Percentiles rank a stretch among this genome's conserved stretches.
Evolutionary conservation across 2,329 filamentous ascomycete species (phyloP).

Genomic region (Fusarium acutatum): DNA sequence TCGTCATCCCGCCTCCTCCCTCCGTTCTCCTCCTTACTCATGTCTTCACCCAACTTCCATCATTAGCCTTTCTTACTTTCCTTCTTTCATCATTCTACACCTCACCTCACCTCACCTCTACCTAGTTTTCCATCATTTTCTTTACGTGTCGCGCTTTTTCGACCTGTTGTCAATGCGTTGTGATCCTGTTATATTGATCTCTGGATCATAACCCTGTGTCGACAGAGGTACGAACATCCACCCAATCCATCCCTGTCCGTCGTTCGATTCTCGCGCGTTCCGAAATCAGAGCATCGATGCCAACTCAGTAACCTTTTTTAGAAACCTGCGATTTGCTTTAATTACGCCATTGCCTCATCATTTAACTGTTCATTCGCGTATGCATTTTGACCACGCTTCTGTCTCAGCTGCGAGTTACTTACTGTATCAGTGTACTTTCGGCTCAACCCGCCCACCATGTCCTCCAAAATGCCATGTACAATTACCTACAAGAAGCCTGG

Average conservation of each 20-base stretch:
- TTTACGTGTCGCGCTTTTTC: not conserved
- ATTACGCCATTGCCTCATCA: not conserved
- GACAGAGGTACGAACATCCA: conserved; percentile 17
- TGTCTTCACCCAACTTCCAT: not conserved
- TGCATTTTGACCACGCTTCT: not conserved
- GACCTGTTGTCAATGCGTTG: not conserved
- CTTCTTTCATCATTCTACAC: conserved; percentile 4
- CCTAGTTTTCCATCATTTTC: not conserved
- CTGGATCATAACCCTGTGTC: conserved; percentile 3
- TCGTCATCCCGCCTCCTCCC: conserved; percentile 23
- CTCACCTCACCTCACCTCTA: not conserved
- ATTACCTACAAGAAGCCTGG: conserved; percentile 70
- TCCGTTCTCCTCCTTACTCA: not conserved
- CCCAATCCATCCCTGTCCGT: conserved; percentile 27
- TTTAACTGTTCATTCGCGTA: not conserved
- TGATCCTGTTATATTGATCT: conserved; percentile 1
- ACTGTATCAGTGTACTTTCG: not conserved
- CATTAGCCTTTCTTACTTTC: not conserved
- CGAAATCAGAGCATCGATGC: conserved; percentile 11
- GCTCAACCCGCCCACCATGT: conserved; percentile 6
- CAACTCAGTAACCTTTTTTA: conserved; percentile 8
- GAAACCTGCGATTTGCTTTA: not conserved
- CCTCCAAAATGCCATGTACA: conserved; percentile 53
- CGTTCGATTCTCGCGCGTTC: conserved; percentile 33
- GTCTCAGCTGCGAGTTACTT: not conserved